Percentiles rank a stretch among this genome's conserved stretches.
Evolutionary conservation across 495 filamentous ascomycete genomes (phyloP).

Genomic region (Aspergillus conjunctus): DNA sequence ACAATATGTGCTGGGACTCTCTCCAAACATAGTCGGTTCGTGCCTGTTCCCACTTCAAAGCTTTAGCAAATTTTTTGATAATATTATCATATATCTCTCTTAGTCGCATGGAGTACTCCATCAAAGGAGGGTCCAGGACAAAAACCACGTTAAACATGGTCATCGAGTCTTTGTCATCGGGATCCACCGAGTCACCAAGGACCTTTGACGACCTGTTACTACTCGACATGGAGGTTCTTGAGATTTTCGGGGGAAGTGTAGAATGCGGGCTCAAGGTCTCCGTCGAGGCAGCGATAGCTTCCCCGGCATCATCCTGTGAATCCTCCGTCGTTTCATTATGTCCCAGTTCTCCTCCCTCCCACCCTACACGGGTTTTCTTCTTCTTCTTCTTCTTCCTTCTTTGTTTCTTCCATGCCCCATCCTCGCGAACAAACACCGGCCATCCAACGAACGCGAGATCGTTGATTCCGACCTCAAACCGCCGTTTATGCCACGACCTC

Average conservation of each 20-base stretch:
- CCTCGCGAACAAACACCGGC: conserved; percentile 83
- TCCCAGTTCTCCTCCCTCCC: conserved; percentile 44
- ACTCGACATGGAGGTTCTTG: conserved; percentile 42
- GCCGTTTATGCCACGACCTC: conserved; percentile 77
- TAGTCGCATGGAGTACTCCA: conserved; percentile 73
- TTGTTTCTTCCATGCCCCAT: conserved; percentile 84
- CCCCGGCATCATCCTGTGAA: conserved; percentile 23
- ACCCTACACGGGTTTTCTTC: conserved; percentile 43
- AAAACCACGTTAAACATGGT: conserved; percentile 98
- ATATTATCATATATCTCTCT: conserved; percentile 84
- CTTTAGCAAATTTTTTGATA: conserved; percentile 85
- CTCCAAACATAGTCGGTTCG: conserved; percentile 84
- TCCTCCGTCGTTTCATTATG: conserved; percentile 49
- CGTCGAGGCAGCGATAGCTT: conserved; percentile 36
- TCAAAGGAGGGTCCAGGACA: conserved; percentile 74
- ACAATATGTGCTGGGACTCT: conserved; percentile 76
- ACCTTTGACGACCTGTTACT: conserved; percentile 35
- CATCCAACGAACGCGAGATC: conserved; percentile 82
- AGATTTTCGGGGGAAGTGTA: conserved; percentile 37
- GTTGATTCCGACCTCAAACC: conserved; percentile 85
- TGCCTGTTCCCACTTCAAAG: conserved; percentile 87
- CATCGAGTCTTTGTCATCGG: conserved; percentile 67
- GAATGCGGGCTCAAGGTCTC: conserved; percentile 35
- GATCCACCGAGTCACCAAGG: conserved; percentile 44
- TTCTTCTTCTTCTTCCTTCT: conserved; percentile 63